A percentile compares a stretch with the other conserved stretches of the same genome.
phyloP scores from a whole-genome alignment of 495 filamentous ascomycete species.

The Penicillium taxi region DNA sequence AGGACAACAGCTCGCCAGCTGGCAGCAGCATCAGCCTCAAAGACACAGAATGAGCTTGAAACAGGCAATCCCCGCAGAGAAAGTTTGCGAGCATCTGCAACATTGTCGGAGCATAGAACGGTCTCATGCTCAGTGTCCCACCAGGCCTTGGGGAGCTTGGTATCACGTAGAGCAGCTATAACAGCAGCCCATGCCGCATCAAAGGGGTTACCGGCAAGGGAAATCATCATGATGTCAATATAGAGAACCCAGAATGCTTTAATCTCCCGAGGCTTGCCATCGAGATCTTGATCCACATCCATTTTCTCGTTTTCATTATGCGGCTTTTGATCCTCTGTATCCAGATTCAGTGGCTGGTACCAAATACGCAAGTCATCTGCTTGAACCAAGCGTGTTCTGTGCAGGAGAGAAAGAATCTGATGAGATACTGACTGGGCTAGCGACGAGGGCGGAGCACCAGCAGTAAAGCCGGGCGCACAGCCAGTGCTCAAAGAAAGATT shows the following conservation, averaged over 20 bases:
- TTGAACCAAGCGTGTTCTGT: conserved; percentile 55
- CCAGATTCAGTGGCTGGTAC: conserved; percentile 46
- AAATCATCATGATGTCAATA: conserved; percentile 84
- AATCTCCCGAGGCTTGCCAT: conserved; percentile 37
- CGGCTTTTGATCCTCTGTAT: conserved; percentile 22
- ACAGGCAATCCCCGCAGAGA: conserved; percentile 55
- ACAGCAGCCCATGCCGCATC: conserved; percentile 83
- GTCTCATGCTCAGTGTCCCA: conserved; percentile 79
- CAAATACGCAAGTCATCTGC: conserved; percentile 59
- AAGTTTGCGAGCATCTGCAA: conserved; percentile 42
- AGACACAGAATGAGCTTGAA: conserved; percentile 65
- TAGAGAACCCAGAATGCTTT: conserved; percentile 92
- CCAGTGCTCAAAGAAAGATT: conserved; percentile 88
- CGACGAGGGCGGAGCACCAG: conserved; percentile 69
- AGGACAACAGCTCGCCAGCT: conserved; percentile 33
- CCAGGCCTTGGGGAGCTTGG: conserved; percentile 67
- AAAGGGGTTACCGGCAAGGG: conserved; percentile 82
- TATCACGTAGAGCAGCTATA: conserved; percentile 72
- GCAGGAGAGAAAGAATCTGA: conserved; percentile 65
- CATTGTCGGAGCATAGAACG: conserved; percentile 61
- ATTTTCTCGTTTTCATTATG: conserved; percentile 39
- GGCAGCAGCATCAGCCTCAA: conserved; percentile 52
- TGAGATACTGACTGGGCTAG: conserved; percentile 78
- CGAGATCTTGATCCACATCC: conserved; percentile 29
- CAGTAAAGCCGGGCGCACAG: conserved; percentile 75